Conservation (phyloP, 805 yeast genomes). For the Wickerhamomyces bovis region DNA sequence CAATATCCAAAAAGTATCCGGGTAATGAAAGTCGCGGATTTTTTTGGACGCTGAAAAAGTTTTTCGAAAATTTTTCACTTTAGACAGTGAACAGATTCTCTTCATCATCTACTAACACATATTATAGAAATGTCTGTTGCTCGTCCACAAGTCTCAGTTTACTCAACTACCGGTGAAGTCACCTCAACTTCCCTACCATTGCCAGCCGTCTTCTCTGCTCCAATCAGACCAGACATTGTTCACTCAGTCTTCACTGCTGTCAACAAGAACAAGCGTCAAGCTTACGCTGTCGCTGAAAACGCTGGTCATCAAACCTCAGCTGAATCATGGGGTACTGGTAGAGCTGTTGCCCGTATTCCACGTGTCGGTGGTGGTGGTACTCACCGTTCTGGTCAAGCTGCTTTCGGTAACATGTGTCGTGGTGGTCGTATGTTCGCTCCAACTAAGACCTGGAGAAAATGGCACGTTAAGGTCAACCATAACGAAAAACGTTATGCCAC, state of each 20-base stretch:
- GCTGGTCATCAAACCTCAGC: conserved; percentile 99
- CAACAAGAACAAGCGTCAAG: conserved; percentile 99
- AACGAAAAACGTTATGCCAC: conserved; percentile 99
- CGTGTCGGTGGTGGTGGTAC: conserved; percentile 99
- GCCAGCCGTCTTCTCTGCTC: conserved; percentile 99
- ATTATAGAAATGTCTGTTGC: conserved; percentile 42
- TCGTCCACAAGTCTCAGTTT: conserved; percentile 97
- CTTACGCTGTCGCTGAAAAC: conserved; percentile 98
- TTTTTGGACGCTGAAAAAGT: neutral
- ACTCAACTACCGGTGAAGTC: conserved; percentile 82
- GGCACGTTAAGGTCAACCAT: conserved; percentile 99
- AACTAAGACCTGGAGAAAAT: conserved; percentile 99
- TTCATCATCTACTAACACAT: conserved; percentile 14
- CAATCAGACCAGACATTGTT: conserved; percentile 99
- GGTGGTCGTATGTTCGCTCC: conserved; percentile 99
- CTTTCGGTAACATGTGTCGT: conserved; percentile 99
- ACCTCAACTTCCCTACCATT: conserved; percentile 80
- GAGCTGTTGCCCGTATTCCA: conserved; percentile 99
- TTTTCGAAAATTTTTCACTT: conserved; percentile 9
- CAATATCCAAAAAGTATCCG: neutral
- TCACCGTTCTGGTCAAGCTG: conserved; percentile 99
- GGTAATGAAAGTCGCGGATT: neutral
- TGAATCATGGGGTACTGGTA: conserved; percentile 99
- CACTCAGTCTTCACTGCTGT: conserved; percentile 98
- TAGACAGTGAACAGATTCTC: neutral